phyloP scores from a whole-genome alignment of 106 monocot genomes.

The Allium fistulosum region DNA sequence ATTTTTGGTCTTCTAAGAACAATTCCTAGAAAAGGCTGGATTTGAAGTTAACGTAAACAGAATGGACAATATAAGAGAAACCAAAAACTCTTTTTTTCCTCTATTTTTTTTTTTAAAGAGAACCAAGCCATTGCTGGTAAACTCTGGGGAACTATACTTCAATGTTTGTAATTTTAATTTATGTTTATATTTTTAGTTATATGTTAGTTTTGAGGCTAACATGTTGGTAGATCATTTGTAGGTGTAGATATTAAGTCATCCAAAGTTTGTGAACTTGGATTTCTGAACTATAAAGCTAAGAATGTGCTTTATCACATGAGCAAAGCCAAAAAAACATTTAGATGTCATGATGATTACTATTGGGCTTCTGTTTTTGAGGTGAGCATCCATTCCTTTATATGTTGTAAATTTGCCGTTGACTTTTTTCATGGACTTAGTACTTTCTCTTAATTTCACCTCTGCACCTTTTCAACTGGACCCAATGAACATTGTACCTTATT shows the following conservation, averaged over 20 bases:
- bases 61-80: too few relatives aligned
- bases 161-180: neutral
- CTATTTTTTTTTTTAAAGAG: neutral
- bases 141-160: neutral
- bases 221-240: conserved; percentile 22
- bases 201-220: neutral
- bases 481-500: neutral
- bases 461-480: neutral
- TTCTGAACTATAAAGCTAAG: conserved; percentile 67
- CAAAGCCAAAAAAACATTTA: conserved; percentile 49
- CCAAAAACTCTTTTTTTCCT: neutral
- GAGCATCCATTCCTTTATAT: conserved; percentile 1
- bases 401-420: neutral
- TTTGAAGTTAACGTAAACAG: too few relatives aligned
- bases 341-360: conserved; percentile 91
- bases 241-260: conserved; percentile 89
- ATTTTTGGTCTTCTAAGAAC: too few relatives aligned
- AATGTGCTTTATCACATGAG: conserved; percentile 39
- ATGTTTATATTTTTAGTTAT: neutral
- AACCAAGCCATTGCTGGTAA: neutral
- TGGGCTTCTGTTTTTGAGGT: conserved; percentile 99
- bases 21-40: too few relatives aligned
- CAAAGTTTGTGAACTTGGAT: conserved; percentile 72
- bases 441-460: neutral
- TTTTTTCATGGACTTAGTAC: neutral